Percentiles rank a stretch among this genome's conserved stretches.
These are phyloP conservation scores for Truncatella angustata DNA, from an alignment of 2,329 filamentous ascomycete species.

Conservation along the genomic window DNA sequence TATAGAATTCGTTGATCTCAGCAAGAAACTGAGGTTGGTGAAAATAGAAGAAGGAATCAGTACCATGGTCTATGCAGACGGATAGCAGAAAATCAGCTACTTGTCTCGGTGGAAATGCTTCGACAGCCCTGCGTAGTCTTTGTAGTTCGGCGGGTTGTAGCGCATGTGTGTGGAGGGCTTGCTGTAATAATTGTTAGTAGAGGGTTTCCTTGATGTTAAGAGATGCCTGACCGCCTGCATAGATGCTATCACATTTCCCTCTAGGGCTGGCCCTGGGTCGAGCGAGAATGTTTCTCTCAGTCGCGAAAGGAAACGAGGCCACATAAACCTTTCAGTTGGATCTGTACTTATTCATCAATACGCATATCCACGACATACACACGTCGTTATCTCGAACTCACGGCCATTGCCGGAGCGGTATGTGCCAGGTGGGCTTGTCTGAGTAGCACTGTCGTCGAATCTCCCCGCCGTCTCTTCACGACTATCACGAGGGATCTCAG, in stretches of 20 bases:
- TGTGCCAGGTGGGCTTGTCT: constrained; percentile 7
- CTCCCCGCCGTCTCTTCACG: not conserved
- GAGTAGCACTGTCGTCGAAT: constrained; percentile 11
- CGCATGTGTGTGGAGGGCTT: constrained; percentile 13
- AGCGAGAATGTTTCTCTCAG: constrained; percentile 27
- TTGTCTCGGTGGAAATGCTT: constrained; percentile 22
- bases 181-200: too few relatives aligned
- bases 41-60: constrained; percentile 29
- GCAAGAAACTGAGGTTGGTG: constrained; percentile 23
- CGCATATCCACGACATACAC: not conserved
- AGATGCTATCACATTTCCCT: constrained; percentile 17
- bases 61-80: constrained; percentile 26
- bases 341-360: not conserved
- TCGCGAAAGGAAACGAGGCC: constrained; percentile 25
- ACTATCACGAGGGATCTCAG: not conserved
- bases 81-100: constrained; percentile 28
- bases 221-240: not conserved
- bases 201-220: too few relatives aligned
- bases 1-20: constrained; percentile 26
- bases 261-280: constrained; percentile 14
- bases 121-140: constrained; percentile 20
- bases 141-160: constrained; percentile 16
- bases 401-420: constrained; percentile 7
- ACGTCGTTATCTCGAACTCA: not conserved
- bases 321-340: constrained; percentile 21